Base-by-base conservation (phyloP, 2,329 filamentous ascomycete genomes). In the Diaporthe citriasiana region DNA sequence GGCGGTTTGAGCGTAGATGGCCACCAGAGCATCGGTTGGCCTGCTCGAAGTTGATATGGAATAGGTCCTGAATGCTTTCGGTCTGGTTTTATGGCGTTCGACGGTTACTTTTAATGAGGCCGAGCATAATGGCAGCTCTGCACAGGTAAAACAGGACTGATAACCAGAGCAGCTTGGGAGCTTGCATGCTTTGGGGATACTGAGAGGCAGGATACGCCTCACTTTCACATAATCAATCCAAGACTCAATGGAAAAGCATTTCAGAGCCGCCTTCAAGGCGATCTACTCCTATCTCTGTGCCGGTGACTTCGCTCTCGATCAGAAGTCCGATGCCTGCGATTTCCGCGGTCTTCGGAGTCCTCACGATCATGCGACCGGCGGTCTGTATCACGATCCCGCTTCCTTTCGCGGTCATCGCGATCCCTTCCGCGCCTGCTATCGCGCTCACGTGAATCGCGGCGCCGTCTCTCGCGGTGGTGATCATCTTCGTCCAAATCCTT, bases 271-370 rank as follows among this genome's bases (percentile, higher is more conserved):
- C 27, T 22, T 73, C 42, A 76, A 17, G 86, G 86, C 70, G 87
- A 88, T 69, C 82, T 83, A 76, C 86, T 88, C 75, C 84, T 84
- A 75, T 84, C 85, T 74, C 82, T 81, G 53, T 71, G 45, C 42
- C 77, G 78, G 27, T 65, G 66, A 57, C 72, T 75, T 50, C 78
- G 79, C 50, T 80, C 79, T 72, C 73, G 78, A 63, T 80, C 75
- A 53, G 72, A 73, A 47, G 75, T 80, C 76, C 25, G 76, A 35
- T 74, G 56, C 8, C 74, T 73, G 56, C 45, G 69, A 9, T 47
- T 51, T 25, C 47, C 38, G 27, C 69, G 57, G 8, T 83, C 81
- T 1, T 78, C 76, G 2, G 79, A 78, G 3, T 79, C 79, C 1
- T 83, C 79, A 22, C 79, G 79, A 19, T 78, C 77, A 65, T 78